Evolutionary conservation across 2,329 filamentous ascomycete genomes (phyloP), one percentile per base, ranked within the genome.

Genomic region (Periconia sp.): DNA sequence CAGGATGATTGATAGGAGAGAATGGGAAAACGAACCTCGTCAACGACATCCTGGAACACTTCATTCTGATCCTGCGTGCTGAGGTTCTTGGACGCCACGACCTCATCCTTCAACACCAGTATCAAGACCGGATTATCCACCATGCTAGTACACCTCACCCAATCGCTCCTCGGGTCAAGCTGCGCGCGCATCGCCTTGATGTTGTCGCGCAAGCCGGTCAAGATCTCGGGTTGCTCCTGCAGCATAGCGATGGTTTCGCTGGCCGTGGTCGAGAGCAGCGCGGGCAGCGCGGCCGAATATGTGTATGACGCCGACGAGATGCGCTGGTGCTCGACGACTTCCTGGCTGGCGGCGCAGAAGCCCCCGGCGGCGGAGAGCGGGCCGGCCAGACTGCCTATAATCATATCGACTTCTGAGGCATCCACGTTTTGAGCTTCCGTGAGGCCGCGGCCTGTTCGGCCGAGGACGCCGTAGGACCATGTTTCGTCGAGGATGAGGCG

Each of bases 381-480:
- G 2, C 94, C 93, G 13, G 93, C 87, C 44, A 99, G 85, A 35
- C 91, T 96, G 42, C 95, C 94, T 49, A 97, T 85, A 62, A 99
- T 93, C 92, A 99, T 97, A 77, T 99, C 94, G 47, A 99, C 87
- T 70, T 96, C 90, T 10, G 88, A 85, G 0, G 93, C 87, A 71
- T 97, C 94, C 17, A 99, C 93, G 64, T 97, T 96, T 70, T 97
- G 94, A 6, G 93, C 91, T 78, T 99, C 95, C 0, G 94, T 97
- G 40, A 97, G 81, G 54, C 94, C 94, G 49, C 92, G 88, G 18
- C 94, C 95, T 23, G 91, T 96, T 57, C 92, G 85, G 45, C 94
- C 94, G 6, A 99, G 83, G 17, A 97, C 90, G 55, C 93, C 95
- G 71, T 97, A 99, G 1, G 92, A 97, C 88, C 91, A 96, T 1